Conservation (phyloP, 225 moss, liverwort and hornwort genomes). For the Anthoceros angustus region DNA sequence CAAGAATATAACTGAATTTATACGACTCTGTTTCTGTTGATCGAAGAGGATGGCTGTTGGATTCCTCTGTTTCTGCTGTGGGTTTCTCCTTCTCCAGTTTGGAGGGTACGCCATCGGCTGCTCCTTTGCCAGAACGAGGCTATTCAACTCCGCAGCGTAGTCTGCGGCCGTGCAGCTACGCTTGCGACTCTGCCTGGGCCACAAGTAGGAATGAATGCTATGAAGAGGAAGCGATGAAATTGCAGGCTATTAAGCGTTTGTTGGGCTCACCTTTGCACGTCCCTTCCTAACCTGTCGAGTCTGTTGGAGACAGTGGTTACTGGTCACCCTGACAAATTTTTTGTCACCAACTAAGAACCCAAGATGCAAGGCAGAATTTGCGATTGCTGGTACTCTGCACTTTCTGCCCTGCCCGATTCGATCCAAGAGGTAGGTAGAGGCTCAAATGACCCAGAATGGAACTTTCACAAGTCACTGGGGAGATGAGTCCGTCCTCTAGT, state of each 20-base stretch:
- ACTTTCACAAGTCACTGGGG: neutral
- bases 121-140: neutral
- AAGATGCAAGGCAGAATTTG: neutral
- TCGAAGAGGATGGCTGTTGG: neutral
- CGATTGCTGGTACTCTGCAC: neutral
- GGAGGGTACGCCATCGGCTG: neutral
- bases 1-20: no score
- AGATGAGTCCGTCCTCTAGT: neutral
- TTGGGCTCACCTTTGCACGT: neutral
- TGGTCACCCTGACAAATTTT: no score
- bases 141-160: neutral
- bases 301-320: no score
- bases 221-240: no score
- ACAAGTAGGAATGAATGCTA: no score
- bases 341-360: neutral
- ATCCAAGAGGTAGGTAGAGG: neutral
- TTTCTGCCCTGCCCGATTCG: neutral
- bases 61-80: conserved; percentile 2
- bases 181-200: neutral
- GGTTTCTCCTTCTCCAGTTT: neutral
- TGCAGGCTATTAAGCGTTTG: no score
- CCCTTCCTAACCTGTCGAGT: neutral
- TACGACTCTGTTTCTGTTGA: no score
- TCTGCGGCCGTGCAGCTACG: neutral
- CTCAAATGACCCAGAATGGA: neutral